Evolutionary conservation across 768 basidiomycete genomes (phyloP).

Genomic region (Pseudohyphozyma bogoriensis): DNA sequence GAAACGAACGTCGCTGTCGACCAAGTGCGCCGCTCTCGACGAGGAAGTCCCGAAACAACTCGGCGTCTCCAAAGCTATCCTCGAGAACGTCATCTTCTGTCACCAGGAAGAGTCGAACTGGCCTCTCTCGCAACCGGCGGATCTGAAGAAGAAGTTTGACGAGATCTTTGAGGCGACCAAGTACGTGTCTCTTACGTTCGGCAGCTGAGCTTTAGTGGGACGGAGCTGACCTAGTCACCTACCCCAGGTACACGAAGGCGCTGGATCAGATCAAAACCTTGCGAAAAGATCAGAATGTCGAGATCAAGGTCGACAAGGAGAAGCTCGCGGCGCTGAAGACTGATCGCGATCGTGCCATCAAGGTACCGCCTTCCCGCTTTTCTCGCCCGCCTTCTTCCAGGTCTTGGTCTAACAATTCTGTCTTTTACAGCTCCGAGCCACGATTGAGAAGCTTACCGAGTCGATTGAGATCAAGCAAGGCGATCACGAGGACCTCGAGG

Average conservation of each 20-base stretch:
- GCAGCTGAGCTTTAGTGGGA: not conserved
- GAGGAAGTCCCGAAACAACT: slow-evolving; percentile 82
- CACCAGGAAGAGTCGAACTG: slow-evolving; percentile 99
- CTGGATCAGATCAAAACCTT: slow-evolving; percentile 81
- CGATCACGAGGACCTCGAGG: slow-evolving; percentile 91
- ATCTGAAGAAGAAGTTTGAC: slow-evolving; percentile 97
- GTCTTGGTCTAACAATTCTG: not conserved
- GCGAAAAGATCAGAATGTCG: slow-evolving; percentile 79
- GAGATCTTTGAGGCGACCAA: slow-evolving; percentile 98
- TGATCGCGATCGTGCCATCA: slow-evolving; percentile 74
- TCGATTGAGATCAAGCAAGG: slow-evolving; percentile 70
- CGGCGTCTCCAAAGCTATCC: slow-evolving; percentile 93
- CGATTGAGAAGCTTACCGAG: slow-evolving; percentile 58
- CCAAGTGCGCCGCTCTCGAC: slow-evolving; percentile 96
- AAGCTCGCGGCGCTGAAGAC: slow-evolving; percentile 63
- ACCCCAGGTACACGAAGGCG: slow-evolving; percentile 81
- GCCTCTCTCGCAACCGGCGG: slow-evolving; percentile 83
- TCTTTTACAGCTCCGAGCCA: slow-evolving; percentile 11
- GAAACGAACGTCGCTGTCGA: slow-evolving; percentile 81
- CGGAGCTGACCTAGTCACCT: not conserved
- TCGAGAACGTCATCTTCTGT: slow-evolving; percentile 98
- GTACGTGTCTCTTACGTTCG: slow-evolving; percentile 41
- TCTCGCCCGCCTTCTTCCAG: not conserved
- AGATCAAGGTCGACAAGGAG: slow-evolving; percentile 76
- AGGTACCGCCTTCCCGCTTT: slow-evolving; percentile 38